phyloP scores from a whole-genome alignment of 1,284 basidiomycete genomes.

The Ustilago cynodontis region DNA sequence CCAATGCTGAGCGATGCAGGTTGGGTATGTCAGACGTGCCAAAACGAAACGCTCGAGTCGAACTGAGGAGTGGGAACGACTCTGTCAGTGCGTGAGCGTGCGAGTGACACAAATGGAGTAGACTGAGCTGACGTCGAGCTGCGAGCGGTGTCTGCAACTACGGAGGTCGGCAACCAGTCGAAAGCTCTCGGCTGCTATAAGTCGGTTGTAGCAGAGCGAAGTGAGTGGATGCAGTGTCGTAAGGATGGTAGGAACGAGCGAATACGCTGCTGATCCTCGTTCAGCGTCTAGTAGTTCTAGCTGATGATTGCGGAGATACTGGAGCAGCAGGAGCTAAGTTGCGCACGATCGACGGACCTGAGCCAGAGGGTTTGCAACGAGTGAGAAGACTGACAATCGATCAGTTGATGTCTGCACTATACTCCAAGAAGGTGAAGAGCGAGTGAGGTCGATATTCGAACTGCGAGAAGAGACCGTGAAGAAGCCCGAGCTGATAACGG shows the following conservation, averaged over 20 bases:
- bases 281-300: not conserved
- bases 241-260: not conserved
- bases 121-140: not conserved
- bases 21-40: not conserved
- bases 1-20: not conserved
- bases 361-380: not conserved
- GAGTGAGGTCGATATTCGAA: not conserved
- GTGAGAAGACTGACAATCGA: not conserved
- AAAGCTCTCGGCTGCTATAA: not conserved
- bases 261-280: not conserved
- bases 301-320: not conserved
- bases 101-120: not conserved
- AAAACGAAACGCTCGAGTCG: not conserved
- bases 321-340: not conserved
- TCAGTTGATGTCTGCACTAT: not conserved
- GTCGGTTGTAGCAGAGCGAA: not conserved
- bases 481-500: not conserved
- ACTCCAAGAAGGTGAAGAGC: not conserved
- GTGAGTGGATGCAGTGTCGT: not conserved
- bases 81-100: not conserved
- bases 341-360: not conserved
- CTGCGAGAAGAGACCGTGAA: slow-evolving; percentile 1
- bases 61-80: not conserved
- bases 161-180: not conserved
- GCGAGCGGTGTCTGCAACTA: too few species aligned